Percentiles rank a stretch among this genome's conserved stretches.
phyloP scores from a whole-genome alignment of 1,139 yeast genomes.

The Zygotorulaspora mrakii region DNA sequence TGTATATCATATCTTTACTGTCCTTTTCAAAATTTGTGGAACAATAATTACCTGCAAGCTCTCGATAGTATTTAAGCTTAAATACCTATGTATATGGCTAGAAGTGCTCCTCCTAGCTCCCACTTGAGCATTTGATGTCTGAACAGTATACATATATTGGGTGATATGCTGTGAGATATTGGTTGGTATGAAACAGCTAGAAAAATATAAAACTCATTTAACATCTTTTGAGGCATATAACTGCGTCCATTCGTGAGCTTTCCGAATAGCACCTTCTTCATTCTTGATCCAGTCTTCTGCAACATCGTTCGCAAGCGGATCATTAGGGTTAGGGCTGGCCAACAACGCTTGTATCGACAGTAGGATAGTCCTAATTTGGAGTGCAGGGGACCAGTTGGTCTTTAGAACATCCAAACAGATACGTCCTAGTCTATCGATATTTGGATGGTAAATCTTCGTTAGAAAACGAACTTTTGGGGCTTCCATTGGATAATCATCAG shows the following conservation, averaged over 20 bases:
- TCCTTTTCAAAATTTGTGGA: too few relatives aligned
- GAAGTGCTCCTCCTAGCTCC: neutral
- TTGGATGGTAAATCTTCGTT: slow-evolving; percentile 94
- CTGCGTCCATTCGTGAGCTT: slow-evolving; percentile 85
- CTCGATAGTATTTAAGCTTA: neutral
- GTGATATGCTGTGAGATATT: too few relatives aligned
- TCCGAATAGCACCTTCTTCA: slow-evolving; percentile 71
- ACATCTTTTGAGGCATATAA: slow-evolving; percentile 48
- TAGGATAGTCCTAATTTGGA: slow-evolving; percentile 90
- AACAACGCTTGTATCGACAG: slow-evolving; percentile 88
- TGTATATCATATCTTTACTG: too few relatives aligned
- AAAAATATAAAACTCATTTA: neutral
- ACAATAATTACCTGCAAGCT: neutral
- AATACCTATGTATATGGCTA: neutral
- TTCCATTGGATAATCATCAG: slow-evolving; percentile 60
- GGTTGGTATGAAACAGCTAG: too few relatives aligned
- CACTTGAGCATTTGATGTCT: neutral
- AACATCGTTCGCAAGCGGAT: slow-evolving; percentile 95
- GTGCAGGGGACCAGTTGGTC: slow-evolving; percentile 95
- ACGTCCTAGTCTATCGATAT: slow-evolving; percentile 90
- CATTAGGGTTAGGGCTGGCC: slow-evolving; percentile 97
- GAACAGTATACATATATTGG: too few relatives aligned
- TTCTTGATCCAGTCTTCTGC: slow-evolving; percentile 95
- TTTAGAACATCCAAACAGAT: slow-evolving; percentile 93
- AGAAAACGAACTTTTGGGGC: slow-evolving; percentile 92